Conservation (phyloP, 148 eudicot species). For the Mesembryanthemum crystallinum region DNA sequence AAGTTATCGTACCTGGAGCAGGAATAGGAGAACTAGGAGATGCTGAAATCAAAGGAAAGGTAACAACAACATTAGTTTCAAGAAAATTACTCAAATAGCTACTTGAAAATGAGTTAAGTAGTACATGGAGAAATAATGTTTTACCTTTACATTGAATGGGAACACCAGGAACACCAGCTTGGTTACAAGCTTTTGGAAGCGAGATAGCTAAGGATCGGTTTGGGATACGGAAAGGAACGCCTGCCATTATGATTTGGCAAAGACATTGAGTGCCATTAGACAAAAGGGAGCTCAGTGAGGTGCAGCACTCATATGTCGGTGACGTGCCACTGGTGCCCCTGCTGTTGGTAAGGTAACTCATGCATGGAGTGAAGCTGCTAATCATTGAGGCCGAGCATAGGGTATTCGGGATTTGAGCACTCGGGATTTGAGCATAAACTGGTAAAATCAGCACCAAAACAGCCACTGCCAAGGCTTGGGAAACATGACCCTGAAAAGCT, state of each 20-base stretch:
- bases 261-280: slow-evolving; percentile 61
- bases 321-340: slow-evolving; percentile 38
- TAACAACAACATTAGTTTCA: slow-evolving; percentile 16
- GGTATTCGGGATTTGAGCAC: slow-evolving; percentile 1
- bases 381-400: slow-evolving; percentile 60
- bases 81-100: not conserved
- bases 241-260: slow-evolving; percentile 64
- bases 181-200: slow-evolving; percentile 78
- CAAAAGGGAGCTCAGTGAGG: slow-evolving; percentile 48
- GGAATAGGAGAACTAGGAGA: slow-evolving; percentile 57
- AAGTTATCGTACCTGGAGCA: slow-evolving; percentile 74
- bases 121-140: not conserved
- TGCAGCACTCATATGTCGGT: slow-evolving; percentile 70
- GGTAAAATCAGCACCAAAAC: slow-evolving; percentile 9
- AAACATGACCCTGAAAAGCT: not conserved
- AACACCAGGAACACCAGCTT: slow-evolving; percentile 72
- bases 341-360: slow-evolving; percentile 27
- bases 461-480: slow-evolving; percentile 26
- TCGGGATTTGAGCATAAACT: slow-evolving; percentile 17
- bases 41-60: slow-evolving; percentile 39
- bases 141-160: slow-evolving; percentile 84
- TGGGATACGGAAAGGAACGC: slow-evolving; percentile 62
- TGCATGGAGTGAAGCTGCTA: slow-evolving; percentile 31
- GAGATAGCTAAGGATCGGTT: slow-evolving; percentile 69
- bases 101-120: not conserved